Evolutionary conservation across 257 asterid genomes (phyloP).

Genomic region (Sherardia arvensis): DNA sequence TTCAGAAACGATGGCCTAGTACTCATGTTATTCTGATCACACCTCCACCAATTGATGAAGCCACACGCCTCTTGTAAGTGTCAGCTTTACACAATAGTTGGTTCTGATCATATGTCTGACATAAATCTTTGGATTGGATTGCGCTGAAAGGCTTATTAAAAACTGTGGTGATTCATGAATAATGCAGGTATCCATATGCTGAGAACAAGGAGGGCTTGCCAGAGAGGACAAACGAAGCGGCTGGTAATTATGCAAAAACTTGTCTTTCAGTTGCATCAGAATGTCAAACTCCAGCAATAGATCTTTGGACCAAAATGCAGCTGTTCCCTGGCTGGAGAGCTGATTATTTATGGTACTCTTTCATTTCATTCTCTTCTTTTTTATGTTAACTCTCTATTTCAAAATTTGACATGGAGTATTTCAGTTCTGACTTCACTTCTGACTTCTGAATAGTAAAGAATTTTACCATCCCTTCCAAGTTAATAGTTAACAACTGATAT

Average conservation of each 20-base stretch:
- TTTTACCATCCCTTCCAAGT: neutral
- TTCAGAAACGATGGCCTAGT: slow-evolving; percentile 74
- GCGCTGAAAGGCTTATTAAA: too few species aligned
- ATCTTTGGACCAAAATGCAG: slow-evolving; percentile 89
- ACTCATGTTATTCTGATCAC: slow-evolving; percentile 60
- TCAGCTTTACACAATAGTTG: neutral
- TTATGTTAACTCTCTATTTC: neutral
- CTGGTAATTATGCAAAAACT: slow-evolving; percentile 61
- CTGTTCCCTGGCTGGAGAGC: slow-evolving; percentile 50
- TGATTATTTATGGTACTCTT: slow-evolving; percentile 43
- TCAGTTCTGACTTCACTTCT: neutral
- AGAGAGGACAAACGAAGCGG: slow-evolving; percentile 83
- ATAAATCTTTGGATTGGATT: neutral
- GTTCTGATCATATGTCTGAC: neutral
- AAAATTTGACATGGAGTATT: neutral
- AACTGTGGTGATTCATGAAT: neutral
- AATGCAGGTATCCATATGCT: slow-evolving; percentile 28
- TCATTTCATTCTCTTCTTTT: neutral
- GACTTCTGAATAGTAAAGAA: neutral
- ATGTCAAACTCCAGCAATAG: slow-evolving; percentile 40
- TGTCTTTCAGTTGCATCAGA: slow-evolving; percentile 64
- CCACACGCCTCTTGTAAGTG: slow-evolving; percentile 51
- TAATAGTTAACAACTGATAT: neutral
- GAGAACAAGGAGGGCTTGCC: slow-evolving; percentile 43
- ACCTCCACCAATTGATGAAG: slow-evolving; percentile 84